Conservation (phyloP, 306 rosid genomes). For the Castanea sativa region DNA sequence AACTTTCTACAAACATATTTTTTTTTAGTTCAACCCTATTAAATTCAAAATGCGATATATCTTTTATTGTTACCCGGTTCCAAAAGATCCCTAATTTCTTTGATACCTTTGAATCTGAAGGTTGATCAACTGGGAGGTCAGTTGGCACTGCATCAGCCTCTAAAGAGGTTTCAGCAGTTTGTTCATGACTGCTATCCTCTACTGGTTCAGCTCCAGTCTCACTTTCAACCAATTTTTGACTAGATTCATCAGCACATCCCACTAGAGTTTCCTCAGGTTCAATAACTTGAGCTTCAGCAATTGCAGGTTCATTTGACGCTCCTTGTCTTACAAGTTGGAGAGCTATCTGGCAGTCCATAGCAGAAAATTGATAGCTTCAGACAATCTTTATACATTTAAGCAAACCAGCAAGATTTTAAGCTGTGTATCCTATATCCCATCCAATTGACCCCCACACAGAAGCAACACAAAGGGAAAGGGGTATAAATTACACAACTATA, state of each 20-base stretch:
- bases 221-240: conserved; percentile 21
- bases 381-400: not conserved
- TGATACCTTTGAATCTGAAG: conserved; percentile 53
- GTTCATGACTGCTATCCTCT: conserved; percentile 33
- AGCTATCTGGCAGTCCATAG: conserved; percentile 76
- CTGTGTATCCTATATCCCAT: not conserved
- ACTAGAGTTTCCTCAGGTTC: conserved; percentile 35
- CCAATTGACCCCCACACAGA: not conserved
- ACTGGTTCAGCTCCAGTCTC: conserved; percentile 24
- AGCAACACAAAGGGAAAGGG: not conserved
- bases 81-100: not conserved
- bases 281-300: conserved; percentile 23
- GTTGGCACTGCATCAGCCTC: conserved; percentile 29
- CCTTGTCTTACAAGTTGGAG: conserved; percentile 84
- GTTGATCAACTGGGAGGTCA: conserved; percentile 40
- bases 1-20: not conserved
- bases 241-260: conserved; percentile 29
- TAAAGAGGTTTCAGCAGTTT: conserved; percentile 32
- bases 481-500: not conserved
- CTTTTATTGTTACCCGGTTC: not conserved
- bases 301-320: conserved; percentile 36
- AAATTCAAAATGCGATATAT: not conserved
- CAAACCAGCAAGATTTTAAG: not conserved
- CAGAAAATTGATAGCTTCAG: conserved; percentile 20
- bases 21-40: not conserved